Evolutionary conservation across 164 flowering plant genomes (phyloP).

Genomic region (grape (Vitis vinifera)): DNA sequence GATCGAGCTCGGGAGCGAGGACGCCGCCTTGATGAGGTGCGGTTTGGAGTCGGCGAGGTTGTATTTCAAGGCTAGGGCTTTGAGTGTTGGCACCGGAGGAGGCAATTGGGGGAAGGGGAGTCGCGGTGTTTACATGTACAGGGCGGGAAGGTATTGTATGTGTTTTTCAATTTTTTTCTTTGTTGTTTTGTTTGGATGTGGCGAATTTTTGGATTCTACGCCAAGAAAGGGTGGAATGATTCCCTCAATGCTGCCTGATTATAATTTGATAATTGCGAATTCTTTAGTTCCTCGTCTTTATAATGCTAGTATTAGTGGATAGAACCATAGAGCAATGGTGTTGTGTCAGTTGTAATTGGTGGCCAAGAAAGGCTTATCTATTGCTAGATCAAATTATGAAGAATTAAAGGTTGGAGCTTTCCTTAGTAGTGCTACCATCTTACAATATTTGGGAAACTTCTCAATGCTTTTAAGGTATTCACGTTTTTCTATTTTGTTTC

Average conservation of each 20-base stretch:
- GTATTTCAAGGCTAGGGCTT: slow-evolving; percentile 55
- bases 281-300: too few relatives aligned
- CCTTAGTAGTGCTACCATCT: too few relatives aligned
- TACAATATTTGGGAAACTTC: background rate
- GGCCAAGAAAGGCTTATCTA: too few relatives aligned
- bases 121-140: slow-evolving; percentile 68
- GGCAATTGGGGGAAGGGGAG: slow-evolving; percentile 44
- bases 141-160: slow-evolving; percentile 77
- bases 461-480: too few relatives aligned
- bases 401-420: too few relatives aligned
- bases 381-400: too few relatives aligned
- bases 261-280: background rate
- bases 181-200: background rate
- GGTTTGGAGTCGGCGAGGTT: slow-evolving; percentile 70
- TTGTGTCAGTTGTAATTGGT: too few relatives aligned
- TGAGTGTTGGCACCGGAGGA: slow-evolving; percentile 24
- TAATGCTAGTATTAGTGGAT: too few relatives aligned
- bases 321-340: too few relatives aligned
- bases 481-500: too few relatives aligned
- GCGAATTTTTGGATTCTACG: background rate
- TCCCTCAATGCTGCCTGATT: too few relatives aligned
- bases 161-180: background rate
- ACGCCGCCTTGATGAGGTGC: slow-evolving; percentile 69
- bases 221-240: too few relatives aligned
- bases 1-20: slow-evolving; percentile 71